phyloP scores from a whole-genome alignment of 108 stramenopile genomes.

The Craspedostauros australis region DNA sequence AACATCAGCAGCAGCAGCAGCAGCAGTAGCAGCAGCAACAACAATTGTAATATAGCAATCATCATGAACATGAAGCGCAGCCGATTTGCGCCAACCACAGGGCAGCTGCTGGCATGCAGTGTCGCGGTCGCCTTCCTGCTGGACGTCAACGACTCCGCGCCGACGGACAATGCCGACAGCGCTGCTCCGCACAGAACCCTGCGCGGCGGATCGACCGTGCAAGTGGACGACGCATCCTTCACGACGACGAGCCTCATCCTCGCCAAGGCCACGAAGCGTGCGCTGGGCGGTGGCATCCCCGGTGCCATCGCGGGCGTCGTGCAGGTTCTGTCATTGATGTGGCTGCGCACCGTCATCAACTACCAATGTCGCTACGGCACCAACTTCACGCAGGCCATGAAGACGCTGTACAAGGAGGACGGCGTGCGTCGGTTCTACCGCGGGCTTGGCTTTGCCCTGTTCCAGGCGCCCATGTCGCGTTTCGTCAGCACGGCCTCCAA shows the following conservation, averaged over 20 bases:
- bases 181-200: neutral
- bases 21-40: too few species aligned
- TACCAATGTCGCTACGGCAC: constrained; percentile 95
- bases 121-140: too few species aligned
- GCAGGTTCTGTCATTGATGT: constrained; percentile 84
- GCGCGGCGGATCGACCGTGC: neutral
- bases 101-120: too few species aligned
- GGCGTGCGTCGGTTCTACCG: constrained; percentile 90
- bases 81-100: too few species aligned
- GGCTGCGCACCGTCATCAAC: constrained; percentile 90
- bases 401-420: constrained; percentile 69
- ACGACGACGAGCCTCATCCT: constrained; percentile 24
- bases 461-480: constrained; percentile 86
- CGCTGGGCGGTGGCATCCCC: constrained; percentile 81
- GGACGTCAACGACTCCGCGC: too few species aligned
- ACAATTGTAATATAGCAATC: too few species aligned
- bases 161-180: neutral
- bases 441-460: constrained; percentile 84
- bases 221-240: neutral
- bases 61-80: too few species aligned
- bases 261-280: constrained; percentile 49
- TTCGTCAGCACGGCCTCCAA: constrained; percentile 92
- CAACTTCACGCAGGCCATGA: constrained; percentile 53
- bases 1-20: too few species aligned
- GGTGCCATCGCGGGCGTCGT: constrained; percentile 85